Percentiles rank a stretch among this genome's conserved stretches.
Conservation (phyloP, 305 asterid genomes). For the Fraxinus paxiana region DNA sequence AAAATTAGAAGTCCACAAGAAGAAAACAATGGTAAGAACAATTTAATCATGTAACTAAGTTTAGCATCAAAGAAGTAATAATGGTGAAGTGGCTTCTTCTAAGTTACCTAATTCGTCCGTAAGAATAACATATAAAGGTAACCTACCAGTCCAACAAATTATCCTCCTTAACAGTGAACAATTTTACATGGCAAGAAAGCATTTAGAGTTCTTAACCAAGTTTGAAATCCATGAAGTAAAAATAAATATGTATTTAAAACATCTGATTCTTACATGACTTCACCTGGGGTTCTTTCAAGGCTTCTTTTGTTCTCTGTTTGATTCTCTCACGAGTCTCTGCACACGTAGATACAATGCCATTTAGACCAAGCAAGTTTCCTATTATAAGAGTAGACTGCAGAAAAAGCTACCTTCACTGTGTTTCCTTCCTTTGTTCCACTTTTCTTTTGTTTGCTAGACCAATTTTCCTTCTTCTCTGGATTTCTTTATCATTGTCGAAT, state of each 20-base stretch:
- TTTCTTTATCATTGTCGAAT: slow-evolving; percentile 32
- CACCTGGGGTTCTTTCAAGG: slow-evolving; percentile 96
- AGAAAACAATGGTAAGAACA: slow-evolving; percentile 5
- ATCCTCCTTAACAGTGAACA: not conserved
- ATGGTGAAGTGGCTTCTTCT: not conserved
- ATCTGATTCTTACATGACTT: slow-evolving; percentile 85
- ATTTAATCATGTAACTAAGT: not conserved
- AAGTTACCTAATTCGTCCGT: not conserved
- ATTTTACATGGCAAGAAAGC: slow-evolving; percentile 6
- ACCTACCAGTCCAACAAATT: not conserved
- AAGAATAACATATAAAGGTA: not conserved
- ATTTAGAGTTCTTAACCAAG: not conserved
- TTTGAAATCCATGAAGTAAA: not conserved
- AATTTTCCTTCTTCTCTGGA: slow-evolving; percentile 34
- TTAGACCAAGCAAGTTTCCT: slow-evolving; percentile 18
- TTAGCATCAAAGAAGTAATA: not conserved
- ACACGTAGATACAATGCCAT: slow-evolving; percentile 9
- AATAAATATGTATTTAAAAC: slow-evolving; percentile 10
- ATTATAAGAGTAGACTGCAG: not conserved
- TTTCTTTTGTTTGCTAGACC: slow-evolving; percentile 65
- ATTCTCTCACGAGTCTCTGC: slow-evolving; percentile 77
- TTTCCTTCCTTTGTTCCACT: slow-evolving; percentile 83
- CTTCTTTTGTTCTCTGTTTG: slow-evolving; percentile 76
- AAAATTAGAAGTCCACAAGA: slow-evolving; percentile 17
- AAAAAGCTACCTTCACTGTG: slow-evolving; percentile 66